phyloP scores from a whole-genome alignment of 2,329 filamentous ascomycete species.

The Penicillium vulpinum region DNA sequence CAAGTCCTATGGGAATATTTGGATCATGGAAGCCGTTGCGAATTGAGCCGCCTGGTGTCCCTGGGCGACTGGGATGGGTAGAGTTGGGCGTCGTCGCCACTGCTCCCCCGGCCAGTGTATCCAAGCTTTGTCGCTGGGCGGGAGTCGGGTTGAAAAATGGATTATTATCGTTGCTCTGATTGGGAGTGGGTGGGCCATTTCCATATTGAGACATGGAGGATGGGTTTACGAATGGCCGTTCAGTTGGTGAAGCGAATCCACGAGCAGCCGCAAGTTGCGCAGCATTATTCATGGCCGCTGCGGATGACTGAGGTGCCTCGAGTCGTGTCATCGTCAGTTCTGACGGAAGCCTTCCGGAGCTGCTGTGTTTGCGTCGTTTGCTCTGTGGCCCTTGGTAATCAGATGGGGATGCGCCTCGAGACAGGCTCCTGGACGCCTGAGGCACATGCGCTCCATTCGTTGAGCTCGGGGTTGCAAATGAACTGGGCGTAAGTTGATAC shows the following conservation, averaged over 20 bases:
- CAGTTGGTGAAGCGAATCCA: conserved; percentile 40
- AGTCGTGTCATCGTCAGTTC: conserved; percentile 80
- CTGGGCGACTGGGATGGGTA: conserved; percentile 72
- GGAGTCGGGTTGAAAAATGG: conserved; percentile 55
- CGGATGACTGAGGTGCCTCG: conserved; percentile 56
- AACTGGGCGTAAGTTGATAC: conserved; percentile 40
- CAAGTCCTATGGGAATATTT: conserved; percentile 29
- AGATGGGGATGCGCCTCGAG: conserved; percentile 71
- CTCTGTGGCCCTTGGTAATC: conserved; percentile 64
- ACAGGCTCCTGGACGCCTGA: conserved; percentile 63
- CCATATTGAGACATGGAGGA: conserved; percentile 52
- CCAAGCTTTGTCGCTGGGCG: conserved; percentile 64
- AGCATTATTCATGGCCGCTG: conserved; percentile 45
- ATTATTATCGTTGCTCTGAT: conserved; percentile 59
- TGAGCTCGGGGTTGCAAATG: conserved; percentile 42
- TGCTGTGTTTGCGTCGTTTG: conserved; percentile 82
- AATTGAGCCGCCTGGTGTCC: conserved; percentile 61
- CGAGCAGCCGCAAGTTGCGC: conserved; percentile 43
- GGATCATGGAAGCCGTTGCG: conserved; percentile 46
- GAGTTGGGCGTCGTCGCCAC: conserved; percentile 73
- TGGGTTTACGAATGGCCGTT: conserved; percentile 50
- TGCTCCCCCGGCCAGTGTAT: conserved; percentile 63
- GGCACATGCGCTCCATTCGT: conserved; percentile 44
- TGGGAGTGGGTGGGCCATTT: conserved; percentile 66
- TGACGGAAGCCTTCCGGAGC: conserved; percentile 67